phyloP scores from a whole-genome alignment of 1,139 yeast species.

The Saccharomyces hybrid region DNA sequence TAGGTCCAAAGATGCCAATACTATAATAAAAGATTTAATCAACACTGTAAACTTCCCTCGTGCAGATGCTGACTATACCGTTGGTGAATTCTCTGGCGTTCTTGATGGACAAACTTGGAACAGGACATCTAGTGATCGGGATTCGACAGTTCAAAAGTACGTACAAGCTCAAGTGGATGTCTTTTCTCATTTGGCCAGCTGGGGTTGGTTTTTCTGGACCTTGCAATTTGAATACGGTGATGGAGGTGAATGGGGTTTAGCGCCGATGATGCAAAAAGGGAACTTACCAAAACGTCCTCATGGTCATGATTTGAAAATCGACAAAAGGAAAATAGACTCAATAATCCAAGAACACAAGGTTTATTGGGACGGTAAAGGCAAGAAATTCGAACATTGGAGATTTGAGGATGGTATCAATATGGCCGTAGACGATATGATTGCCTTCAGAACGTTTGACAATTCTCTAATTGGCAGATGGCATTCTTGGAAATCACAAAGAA shows the following conservation, averaged over 20 bases:
- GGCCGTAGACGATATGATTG: slow-evolving; percentile 66
- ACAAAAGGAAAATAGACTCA: slow-evolving; percentile 39
- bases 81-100: slow-evolving; percentile 91
- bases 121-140: slow-evolving; percentile 42
- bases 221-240: slow-evolving; percentile 78
- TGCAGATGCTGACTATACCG: slow-evolving; percentile 59
- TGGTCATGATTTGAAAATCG: slow-evolving; percentile 36
- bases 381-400: slow-evolving; percentile 71
- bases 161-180: slow-evolving; percentile 41
- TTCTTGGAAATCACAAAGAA: slow-evolving; percentile 56
- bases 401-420: slow-evolving; percentile 66
- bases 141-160: slow-evolving; percentile 38
- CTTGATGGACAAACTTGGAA: slow-evolving; percentile 71
- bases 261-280: slow-evolving; percentile 65
- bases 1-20: slow-evolving; percentile 54
- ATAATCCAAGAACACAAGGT: slow-evolving; percentile 44
- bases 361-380: slow-evolving; percentile 62
- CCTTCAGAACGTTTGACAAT: slow-evolving; percentile 61
- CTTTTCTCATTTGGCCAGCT: slow-evolving; percentile 45
- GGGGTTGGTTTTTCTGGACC: slow-evolving; percentile 88
- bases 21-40: slow-evolving; percentile 53
- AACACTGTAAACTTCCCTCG: slow-evolving; percentile 44
- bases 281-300: slow-evolving; percentile 39
- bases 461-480: slow-evolving; percentile 65
- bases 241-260: slow-evolving; percentile 96